Evolutionary conservation across 805 yeast genomes (phyloP), one percentile per base, ranked within the genome.

Genomic region (Hermanozyma aechmeae): DNA sequence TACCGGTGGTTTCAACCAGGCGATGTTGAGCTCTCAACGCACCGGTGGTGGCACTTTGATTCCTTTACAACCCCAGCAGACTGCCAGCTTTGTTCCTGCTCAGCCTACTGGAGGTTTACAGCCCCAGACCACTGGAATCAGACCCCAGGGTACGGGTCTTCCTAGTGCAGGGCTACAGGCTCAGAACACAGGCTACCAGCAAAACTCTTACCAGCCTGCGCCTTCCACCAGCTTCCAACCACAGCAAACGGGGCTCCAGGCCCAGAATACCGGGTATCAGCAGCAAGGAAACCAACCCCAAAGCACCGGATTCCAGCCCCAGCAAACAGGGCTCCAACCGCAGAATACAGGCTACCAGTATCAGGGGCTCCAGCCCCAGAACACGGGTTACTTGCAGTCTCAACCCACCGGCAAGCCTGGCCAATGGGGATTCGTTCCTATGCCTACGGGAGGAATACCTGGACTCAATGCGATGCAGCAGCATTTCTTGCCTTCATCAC

Each of bases 371-470:
- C 43, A 28, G 28, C 48, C 59, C 4, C 34, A 37, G 3, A 38
- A 35, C 15, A 22, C 13, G 17, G 28, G 24, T 2, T 55, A 61
- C 8, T 51, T 69, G 19, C 72, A 65, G 36, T 58, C 74, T 4
- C 76, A 72, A 37, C 65, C 62, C 8, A 72, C 81, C 0, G 87
- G 87, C 5, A 65, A 57, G 38, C 87, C 86, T 0, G 87, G 87
- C 14, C 76, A 79, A 50, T 78, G 87, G 87, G 85, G 87, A 4
- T 76, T 79, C 59, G 76, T 76, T 25, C 66, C 78, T 17, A 67
- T 66, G 32, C 81, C 84, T 9, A 70, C 79, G 0, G 78, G 80
- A 21, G 83, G 80, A 4, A 65, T 79, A 17, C 84, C 85, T 3
- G 84, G 84, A 6, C 56, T 77, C 35, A 79, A 72, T 33, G 71